Evolutionary conservation across 176 grass and related monocot genomes (phyloP).

Genomic region (Carex scoparia): DNA sequence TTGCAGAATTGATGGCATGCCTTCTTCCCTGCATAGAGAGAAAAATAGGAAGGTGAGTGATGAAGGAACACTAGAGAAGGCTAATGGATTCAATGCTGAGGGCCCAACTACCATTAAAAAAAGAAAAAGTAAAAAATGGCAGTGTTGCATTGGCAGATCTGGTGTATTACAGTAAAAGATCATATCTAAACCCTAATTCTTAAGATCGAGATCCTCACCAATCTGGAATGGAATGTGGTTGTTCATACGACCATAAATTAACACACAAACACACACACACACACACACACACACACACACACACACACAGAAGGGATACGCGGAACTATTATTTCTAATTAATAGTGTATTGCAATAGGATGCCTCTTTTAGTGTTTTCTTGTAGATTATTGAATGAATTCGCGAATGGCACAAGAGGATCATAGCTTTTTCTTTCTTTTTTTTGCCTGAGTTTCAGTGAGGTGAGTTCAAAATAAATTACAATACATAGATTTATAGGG

Average conservation of each 20-base stretch:
- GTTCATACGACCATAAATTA: background rate
- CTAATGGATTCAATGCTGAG: conserved; percentile 24
- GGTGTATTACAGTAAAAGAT: background rate
- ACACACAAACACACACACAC: too few species aligned
- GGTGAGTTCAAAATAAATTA: background rate
- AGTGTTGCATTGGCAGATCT: conserved; percentile 26
- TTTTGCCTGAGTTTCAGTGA: background rate
- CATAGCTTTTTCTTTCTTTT: background rate
- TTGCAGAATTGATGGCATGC: background rate
- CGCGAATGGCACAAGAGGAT: background rate
- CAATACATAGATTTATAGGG: background rate
- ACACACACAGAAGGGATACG: background rate
- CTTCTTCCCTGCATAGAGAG: conserved; percentile 10
- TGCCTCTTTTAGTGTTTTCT: background rate
- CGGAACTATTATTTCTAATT: background rate
- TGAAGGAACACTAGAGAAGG: conserved; percentile 23
- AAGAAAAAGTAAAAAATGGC: conserved; percentile 27
- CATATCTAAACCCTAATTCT: background rate
- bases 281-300: background rate
- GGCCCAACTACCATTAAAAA: background rate
- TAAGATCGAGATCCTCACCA: background rate
- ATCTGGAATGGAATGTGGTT: background rate
- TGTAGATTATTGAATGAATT: background rate
- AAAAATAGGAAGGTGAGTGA: conserved; percentile 31
- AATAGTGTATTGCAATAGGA: background rate